Evolutionary conservation across 208 protist species (phyloP).

Genomic region (Leishmania turanica): DNA sequence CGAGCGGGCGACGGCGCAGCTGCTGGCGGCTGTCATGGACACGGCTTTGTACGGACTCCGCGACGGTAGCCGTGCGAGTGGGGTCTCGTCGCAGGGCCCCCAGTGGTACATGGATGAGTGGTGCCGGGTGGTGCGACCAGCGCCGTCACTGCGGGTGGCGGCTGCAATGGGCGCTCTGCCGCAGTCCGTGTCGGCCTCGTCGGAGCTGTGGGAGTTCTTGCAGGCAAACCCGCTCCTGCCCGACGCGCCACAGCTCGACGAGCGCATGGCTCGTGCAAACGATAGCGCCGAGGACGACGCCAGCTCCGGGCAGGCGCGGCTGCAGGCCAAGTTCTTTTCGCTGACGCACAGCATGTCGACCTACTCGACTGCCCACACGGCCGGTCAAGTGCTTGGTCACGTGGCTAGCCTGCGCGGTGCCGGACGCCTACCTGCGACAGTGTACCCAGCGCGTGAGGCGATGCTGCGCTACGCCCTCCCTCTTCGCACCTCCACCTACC

Average conservation of each 20-base stretch:
- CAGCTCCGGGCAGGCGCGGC: background rate
- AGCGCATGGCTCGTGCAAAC: background rate
- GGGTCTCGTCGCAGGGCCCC: conserved; percentile 32
- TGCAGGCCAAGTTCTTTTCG: conserved; percentile 44
- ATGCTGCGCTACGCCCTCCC: conserved; percentile 81
- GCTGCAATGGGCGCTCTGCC: conserved; percentile 66
- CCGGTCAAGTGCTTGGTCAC: conserved; percentile 74
- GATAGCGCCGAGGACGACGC: background rate
- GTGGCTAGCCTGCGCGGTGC: conserved; percentile 70
- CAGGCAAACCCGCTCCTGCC: conserved; percentile 55
- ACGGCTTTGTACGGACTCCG: conserved; percentile 75
- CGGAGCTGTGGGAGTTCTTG: conserved; percentile 71
- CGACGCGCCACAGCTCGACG: conserved; percentile 9
- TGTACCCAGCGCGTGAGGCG: conserved; percentile 69
- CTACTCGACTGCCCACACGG: conserved; percentile 28
- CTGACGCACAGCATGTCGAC: conserved; percentile 62
- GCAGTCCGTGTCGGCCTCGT: conserved; percentile 28
- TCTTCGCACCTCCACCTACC: conserved; percentile 61
- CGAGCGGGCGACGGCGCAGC: conserved; percentile 78
- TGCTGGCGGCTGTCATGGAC: conserved; percentile 67
- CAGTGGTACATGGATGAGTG: conserved; percentile 78
- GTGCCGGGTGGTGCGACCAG: conserved; percentile 63
- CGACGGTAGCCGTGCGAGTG: conserved; percentile 35
- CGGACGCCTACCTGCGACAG: conserved; percentile 40
- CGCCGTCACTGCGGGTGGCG: conserved; percentile 56